phyloP scores from a whole-genome alignment of 768 basidiomycete genomes.

The Panellus pusillus region DNA sequence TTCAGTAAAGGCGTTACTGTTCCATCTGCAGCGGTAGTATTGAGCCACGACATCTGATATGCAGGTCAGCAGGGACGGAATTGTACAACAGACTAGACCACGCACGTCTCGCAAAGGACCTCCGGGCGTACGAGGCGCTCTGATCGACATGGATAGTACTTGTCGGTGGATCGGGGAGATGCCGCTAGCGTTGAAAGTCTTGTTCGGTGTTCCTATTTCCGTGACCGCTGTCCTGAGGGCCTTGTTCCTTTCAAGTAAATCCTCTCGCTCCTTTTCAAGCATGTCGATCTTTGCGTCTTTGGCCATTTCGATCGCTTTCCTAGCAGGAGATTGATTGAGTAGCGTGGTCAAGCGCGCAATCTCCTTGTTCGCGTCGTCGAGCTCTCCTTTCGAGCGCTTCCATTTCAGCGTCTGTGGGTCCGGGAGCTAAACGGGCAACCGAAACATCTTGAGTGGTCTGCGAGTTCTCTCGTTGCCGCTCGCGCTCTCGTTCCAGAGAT shows the following conservation, averaged over 20 bases:
- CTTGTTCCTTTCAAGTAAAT: conserved; percentile 70
- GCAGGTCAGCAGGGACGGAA: background rate
- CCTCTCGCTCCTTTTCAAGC: conserved; percentile 75
- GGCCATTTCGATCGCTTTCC: conserved; percentile 75
- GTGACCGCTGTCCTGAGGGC: conserved; percentile 52
- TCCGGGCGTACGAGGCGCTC: conserved; percentile 76
- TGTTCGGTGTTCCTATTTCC: conserved; percentile 59
- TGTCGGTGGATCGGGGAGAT: conserved; percentile 82
- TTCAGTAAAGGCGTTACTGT: conserved; percentile 61
- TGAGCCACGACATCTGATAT: conserved; percentile 69
- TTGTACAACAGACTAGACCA: conserved; percentile 3
- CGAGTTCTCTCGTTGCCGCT: conserved; percentile 37
- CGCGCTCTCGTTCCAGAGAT: conserved; percentile 58
- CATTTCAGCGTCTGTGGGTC: conserved; percentile 52
- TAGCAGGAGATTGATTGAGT: conserved; percentile 70
- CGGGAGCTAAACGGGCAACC: conserved; percentile 28
- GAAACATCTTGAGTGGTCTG: conserved; percentile 28
- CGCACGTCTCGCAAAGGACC: conserved; percentile 75
- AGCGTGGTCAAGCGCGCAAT: conserved; percentile 68
- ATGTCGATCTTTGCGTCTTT: conserved; percentile 75
- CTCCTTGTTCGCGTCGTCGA: conserved; percentile 76
- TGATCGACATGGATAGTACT: conserved; percentile 64
- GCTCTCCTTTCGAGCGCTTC: conserved; percentile 71
- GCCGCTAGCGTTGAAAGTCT: conserved; percentile 50
- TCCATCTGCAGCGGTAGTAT: conserved; percentile 57